Evolutionary conservation across 306 rosid species (phyloP).

Genomic region (Cucumis cinereus): DNA sequence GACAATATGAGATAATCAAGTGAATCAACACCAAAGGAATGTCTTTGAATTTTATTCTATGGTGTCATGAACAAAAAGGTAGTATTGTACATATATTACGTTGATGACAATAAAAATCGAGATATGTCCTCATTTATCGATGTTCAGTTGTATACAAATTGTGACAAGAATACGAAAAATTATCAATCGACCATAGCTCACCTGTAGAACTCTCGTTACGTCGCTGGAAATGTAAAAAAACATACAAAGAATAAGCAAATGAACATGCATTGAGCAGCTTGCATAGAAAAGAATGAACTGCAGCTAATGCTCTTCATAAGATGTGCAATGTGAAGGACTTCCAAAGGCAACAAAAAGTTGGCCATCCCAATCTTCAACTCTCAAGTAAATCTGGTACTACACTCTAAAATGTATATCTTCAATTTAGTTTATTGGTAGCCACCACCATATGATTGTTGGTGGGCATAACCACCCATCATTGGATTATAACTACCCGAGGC

Average conservation of each 20-base stretch:
- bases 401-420: neutral
- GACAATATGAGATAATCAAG: neutral
- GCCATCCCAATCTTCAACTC: neutral
- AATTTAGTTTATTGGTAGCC: conserved; percentile 3
- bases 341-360: neutral
- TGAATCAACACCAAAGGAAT: neutral
- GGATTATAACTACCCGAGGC: conserved; percentile 52
- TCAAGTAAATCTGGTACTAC: neutral
- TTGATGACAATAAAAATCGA: conserved; percentile 3
- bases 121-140: conserved; percentile 1
- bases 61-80: neutral
- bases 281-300: neutral
- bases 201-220: neutral
- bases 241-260: neutral
- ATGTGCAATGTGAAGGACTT: neutral
- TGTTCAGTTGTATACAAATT: conserved; percentile 3
- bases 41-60: neutral
- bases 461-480: conserved; percentile 66
- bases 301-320: neutral
- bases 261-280: neutral
- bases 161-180: neutral
- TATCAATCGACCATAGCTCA: neutral
- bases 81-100: neutral
- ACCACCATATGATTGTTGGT: conserved; percentile 70
- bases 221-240: neutral